Percentiles rank a stretch among this genome's conserved stretches.
phyloP scores from a whole-genome alignment of 257 asterid species.

The Nicotiana tabacum region DNA sequence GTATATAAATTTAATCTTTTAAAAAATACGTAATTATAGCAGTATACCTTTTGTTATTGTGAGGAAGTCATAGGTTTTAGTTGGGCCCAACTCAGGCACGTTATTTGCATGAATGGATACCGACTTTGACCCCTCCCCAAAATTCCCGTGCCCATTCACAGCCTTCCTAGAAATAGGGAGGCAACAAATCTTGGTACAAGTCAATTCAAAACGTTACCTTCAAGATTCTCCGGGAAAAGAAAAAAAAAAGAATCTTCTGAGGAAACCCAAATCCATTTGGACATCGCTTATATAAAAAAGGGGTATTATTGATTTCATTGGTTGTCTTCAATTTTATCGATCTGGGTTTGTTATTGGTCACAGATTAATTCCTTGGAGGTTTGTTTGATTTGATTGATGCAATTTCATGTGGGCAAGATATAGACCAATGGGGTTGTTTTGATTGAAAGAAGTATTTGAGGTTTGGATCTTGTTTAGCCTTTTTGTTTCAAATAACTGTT shows the following conservation, averaged over 20 bases:
- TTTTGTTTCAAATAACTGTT: background rate
- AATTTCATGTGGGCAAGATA: background rate
- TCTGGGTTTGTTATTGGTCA: background rate
- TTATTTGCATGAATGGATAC: background rate
- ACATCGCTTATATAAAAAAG: background rate
- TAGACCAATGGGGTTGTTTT: conserved; percentile 24
- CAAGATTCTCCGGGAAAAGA: conserved; percentile 2
- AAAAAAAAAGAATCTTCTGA: background rate
- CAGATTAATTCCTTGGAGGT: conserved; percentile 14
- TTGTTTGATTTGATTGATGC: background rate
- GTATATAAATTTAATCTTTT: no score
- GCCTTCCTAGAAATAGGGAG: conserved; percentile 5
- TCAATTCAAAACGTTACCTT: background rate
- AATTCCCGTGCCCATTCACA: background rate
- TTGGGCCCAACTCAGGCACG: background rate
- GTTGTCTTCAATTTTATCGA: background rate
- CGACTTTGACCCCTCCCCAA: background rate
- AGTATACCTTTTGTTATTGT: background rate
- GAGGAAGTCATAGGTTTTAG: background rate
- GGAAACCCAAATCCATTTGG: background rate
- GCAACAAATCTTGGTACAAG: background rate
- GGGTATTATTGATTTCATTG: background rate
- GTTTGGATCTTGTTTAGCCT: background rate
- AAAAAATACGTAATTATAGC: background rate
- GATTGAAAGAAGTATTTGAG: conserved; percentile 10